These are phyloP conservation scores for Alternaria sp. DNA, from an alignment of 2,329 filamentous ascomycete species.

Conservation along the genomic window DNA sequence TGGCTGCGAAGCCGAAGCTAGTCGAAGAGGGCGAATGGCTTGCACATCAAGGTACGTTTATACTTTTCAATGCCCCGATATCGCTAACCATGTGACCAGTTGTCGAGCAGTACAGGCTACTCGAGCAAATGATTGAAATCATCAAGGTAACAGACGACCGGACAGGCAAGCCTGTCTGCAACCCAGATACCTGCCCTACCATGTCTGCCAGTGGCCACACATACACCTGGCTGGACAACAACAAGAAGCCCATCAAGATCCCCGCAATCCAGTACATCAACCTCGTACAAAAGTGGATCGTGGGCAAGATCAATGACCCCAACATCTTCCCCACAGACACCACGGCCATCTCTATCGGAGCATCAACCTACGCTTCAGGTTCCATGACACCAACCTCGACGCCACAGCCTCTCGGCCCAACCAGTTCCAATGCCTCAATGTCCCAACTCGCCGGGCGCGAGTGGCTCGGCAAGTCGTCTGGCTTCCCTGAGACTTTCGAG, in stretches of 20 bases:
- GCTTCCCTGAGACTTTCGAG: conserved; percentile 61
- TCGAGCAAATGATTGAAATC: conserved; percentile 88
- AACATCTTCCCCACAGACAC: conserved; percentile 90
- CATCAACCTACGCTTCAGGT: conserved; percentile 63
- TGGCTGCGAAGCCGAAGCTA: conserved; percentile 90
- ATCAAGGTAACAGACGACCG: conserved; percentile 85
- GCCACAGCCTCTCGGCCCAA: conserved; percentile 55
- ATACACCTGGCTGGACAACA: conserved; percentile 94
- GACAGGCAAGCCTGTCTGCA: conserved; percentile 78
- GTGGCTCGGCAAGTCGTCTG: conserved; percentile 91
- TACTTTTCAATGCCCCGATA: conserved; percentile 4
- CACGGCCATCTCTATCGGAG: conserved; percentile 70
- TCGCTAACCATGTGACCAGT: conserved; percentile 61
- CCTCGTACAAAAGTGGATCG: conserved; percentile 96
- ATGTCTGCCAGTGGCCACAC: conserved; percentile 96
- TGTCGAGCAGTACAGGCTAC: conserved; percentile 88
- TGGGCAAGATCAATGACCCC: conserved; percentile 90
- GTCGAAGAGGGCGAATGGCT: conserved; percentile 96
- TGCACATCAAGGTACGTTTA: conserved; percentile 84
- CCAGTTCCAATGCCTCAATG: conserved; percentile 60
- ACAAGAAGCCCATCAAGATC: conserved; percentile 86
- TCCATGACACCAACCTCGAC: conserved; percentile 56
- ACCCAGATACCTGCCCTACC: conserved; percentile 79
- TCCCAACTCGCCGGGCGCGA: conserved; percentile 70
- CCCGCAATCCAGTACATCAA: conserved; percentile 94